Base-by-base conservation (phyloP, 2,329 filamentous ascomycete species). In the Didymella glomerata region DNA sequence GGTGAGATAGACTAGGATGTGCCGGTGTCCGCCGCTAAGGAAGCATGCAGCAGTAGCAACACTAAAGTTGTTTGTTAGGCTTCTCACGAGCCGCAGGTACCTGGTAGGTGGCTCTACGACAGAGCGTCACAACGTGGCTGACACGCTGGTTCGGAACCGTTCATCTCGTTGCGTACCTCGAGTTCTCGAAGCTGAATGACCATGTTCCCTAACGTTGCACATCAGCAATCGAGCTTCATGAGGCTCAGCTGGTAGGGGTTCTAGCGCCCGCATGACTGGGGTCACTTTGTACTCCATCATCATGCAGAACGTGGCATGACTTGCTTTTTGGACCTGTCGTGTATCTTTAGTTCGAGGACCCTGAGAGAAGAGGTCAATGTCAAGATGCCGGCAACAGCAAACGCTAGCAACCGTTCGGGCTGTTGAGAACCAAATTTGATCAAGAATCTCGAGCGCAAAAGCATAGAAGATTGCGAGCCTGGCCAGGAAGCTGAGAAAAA, bases 211-310 rank as follows among this genome's bases (percentile, higher is more conserved):
- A 32, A 47, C 40, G 30, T 54, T 58, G 22, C 40, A 54, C 56
- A 16, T 14, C 34, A 28, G 14, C 34, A 34, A 6, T 5, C 38
- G 32, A n/a, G 32, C 32, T 27, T 14, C 22, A 18, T 50, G 45
- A 25, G 56, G 56, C 47, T 66, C 57, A 67, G 62, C 63, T 60
- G 25, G 30, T 38, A 58, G 47, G 61, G 44, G 18, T 57, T 36
- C 50, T 57, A 9, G 42, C 41, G 18, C 32, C 54, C 27, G 54
- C 32, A 56, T 46, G 30, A 25, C 24, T 40, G 18, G 49, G 14
- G 11, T 30, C 30, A 18, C 44, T 24, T 45, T 45, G 47, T 41
- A 18, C 18, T 25, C 22, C 24, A 30, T 55, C 34, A 45, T 55
- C 38, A 46, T 36, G 41, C 57, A 55, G 54, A 62, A 59, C 55